A percentile compares a stretch with the other conserved stretches of the same genome.
phyloP scores from a whole-genome alignment of 345 rosid genomes.

The Linum tenue region DNA sequence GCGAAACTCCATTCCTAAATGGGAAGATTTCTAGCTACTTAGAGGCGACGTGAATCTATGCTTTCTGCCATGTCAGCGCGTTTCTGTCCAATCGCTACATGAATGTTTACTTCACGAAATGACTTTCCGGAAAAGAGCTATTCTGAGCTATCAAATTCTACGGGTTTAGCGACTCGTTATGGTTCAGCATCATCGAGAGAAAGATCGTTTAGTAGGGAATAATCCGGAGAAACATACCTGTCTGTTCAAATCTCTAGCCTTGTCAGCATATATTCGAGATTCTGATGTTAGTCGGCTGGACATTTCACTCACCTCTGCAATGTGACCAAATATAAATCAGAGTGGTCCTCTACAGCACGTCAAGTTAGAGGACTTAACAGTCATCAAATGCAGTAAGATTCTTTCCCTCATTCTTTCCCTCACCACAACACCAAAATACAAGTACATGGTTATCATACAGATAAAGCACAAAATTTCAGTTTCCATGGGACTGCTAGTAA shows the following conservation, averaged over 20 bases:
- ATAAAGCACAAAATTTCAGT: neutral
- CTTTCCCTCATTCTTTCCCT: neutral
- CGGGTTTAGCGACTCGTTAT: neutral
- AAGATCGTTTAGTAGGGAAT: neutral
- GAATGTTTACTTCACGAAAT: no score
- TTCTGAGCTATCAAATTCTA: neutral
- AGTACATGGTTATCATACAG: neutral
- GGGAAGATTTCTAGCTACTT: no score
- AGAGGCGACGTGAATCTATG: no score
- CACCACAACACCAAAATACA: neutral
- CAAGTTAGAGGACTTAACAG: neutral
- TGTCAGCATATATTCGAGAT: constrained; percentile 91
- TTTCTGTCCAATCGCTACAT: no score
- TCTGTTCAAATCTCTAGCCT: constrained; percentile 92
- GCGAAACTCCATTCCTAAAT: neutral
- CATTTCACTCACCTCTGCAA: constrained; percentile 99
- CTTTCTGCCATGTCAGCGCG: no score
- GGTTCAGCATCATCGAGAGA: neutral
- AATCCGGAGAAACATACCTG: constrained; percentile 44
- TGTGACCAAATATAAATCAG: constrained; percentile 9
- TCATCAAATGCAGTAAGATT: neutral
- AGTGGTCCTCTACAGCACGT: neutral
- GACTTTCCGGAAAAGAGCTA: no score
- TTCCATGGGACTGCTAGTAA: neutral
- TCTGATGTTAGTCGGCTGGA: constrained; percentile 91